Percentiles rank a stretch among this genome's conserved stretches.
Conservation (phyloP, 1,284 basidiomycete genomes). For the Ustilago nuda region DNA sequence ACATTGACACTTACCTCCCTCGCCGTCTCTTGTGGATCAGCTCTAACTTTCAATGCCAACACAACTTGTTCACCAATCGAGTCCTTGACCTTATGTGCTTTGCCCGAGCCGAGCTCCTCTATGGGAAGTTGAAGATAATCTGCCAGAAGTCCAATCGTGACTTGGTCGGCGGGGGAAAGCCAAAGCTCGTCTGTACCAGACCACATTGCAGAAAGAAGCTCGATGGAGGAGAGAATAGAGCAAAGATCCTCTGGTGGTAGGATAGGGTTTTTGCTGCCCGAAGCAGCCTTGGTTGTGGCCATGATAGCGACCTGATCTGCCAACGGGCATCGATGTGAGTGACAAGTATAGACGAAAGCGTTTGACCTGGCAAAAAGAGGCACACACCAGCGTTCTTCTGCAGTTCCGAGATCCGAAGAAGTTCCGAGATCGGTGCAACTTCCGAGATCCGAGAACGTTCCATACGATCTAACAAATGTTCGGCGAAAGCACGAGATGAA, state of each 20-base stretch:
- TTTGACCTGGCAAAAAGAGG: not conserved
- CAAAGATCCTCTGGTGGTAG: slow-evolving; percentile 42
- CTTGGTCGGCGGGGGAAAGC: slow-evolving; percentile 17
- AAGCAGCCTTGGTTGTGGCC: not conserved
- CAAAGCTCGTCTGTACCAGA: slow-evolving; percentile 35
- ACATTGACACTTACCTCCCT: slow-evolving; percentile 29
- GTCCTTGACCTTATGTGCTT: slow-evolving; percentile 27
- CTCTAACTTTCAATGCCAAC: slow-evolving; percentile 33
- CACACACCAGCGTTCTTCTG: not conserved
- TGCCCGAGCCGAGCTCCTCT: slow-evolving; percentile 15
- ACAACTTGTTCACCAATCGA: slow-evolving; percentile 22
- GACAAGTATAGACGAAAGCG: not conserved
- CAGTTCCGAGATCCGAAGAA: not conserved
- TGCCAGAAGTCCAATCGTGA: slow-evolving; percentile 11
- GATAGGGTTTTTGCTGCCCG: slow-evolving; percentile 10
- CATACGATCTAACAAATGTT: not conserved
- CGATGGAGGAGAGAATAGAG: slow-evolving; percentile 27
- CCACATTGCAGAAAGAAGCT: slow-evolving; percentile 58
- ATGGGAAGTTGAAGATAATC: slow-evolving; percentile 43
- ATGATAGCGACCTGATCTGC: not conserved
- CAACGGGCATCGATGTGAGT: not conserved
- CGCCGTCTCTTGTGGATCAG: slow-evolving; percentile 2
- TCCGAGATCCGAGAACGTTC: not conserved
- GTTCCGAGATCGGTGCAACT: slow-evolving; percentile 16
- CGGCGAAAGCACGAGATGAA: not conserved